Percentiles rank a stretch among this genome's conserved stretches.
Conservation (phyloP, 1,284 basidiomycete species). For the Leccinum pachyderme region DNA sequence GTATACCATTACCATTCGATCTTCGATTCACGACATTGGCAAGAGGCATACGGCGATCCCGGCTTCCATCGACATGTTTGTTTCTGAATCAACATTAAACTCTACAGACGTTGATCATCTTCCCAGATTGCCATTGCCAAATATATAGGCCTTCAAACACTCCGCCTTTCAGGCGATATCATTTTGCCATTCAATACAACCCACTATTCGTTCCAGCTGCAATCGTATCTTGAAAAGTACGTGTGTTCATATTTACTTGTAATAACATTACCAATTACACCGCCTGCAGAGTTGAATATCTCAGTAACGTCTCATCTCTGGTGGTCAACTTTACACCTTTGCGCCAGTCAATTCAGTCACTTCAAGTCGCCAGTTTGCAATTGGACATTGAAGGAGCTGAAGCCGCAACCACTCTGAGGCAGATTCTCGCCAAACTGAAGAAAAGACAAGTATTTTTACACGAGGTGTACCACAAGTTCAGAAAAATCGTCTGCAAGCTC, state of each 20-base stretch:
- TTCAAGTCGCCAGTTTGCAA: constrained; percentile 50
- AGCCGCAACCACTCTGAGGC: constrained; percentile 37
- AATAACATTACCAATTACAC: neutral
- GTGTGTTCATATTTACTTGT: constrained; percentile 11
- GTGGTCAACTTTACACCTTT: constrained; percentile 35
- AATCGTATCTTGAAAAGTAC: constrained; percentile 48
- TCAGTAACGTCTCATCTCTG: constrained; percentile 23
- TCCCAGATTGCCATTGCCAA: constrained; percentile 63
- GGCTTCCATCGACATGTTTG: constrained; percentile 65
- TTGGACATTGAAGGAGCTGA: constrained; percentile 54
- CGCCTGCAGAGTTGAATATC: constrained; percentile 32
- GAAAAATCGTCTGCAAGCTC: constrained; percentile 33
- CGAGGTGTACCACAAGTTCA: constrained; percentile 19
- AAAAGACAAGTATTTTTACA: constrained; percentile 9
- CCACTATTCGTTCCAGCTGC: constrained; percentile 58
- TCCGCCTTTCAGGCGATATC: constrained; percentile 61
- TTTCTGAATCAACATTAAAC: constrained; percentile 3
- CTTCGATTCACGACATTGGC: constrained; percentile 74
- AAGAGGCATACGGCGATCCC: constrained; percentile 71
- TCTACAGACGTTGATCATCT: neutral
- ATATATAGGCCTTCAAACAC: constrained; percentile 58
- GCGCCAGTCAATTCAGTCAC: constrained; percentile 45
- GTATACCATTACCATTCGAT: constrained; percentile 78
- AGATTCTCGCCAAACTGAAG: constrained; percentile 35
- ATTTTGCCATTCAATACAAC: constrained; percentile 75